Evolutionary conservation across 1,284 basidiomycete genomes (phyloP).

Genomic region (Chiua sp.): DNA sequence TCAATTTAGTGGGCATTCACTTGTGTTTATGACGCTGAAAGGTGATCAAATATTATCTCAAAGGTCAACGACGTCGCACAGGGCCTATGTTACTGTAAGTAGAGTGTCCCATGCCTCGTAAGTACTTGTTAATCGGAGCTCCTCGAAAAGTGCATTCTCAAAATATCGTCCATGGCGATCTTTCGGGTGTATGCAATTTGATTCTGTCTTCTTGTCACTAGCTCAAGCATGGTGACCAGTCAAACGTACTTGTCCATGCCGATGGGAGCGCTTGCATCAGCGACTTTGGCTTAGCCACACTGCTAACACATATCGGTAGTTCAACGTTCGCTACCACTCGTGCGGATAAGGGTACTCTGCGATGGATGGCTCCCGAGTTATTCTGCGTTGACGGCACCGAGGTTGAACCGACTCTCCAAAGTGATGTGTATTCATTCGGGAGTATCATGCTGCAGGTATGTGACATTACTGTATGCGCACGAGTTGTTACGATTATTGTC

Average conservation of each 20-base stretch:
- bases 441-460: conserved; percentile 1
- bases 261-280: neutral
- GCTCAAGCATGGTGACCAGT: neutral
- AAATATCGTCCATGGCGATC: conserved; percentile 1
- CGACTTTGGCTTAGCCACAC: neutral
- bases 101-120: neutral
- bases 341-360: too few species aligned
- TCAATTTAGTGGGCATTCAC: neutral
- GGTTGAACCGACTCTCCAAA: neutral
- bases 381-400: too few species aligned
- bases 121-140: neutral
- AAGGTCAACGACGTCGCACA: neutral
- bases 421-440: neutral
- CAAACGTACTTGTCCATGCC: neutral
- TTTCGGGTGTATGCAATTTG: conserved; percentile 1
- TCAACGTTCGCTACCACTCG: too few species aligned
- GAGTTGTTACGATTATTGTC: too few species aligned
- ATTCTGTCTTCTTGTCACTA: too few species aligned
- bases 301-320: too few species aligned
- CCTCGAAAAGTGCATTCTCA: neutral
- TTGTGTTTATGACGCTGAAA: neutral
- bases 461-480: neutral
- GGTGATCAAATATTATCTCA: neutral
- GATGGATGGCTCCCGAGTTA: too few species aligned
- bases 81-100: neutral